Percentiles rank a stretch among this genome's conserved stretches.
phyloP scores from a whole-genome alignment of 768 basidiomycete genomes.

The Leccinum sublutescens region DNA sequence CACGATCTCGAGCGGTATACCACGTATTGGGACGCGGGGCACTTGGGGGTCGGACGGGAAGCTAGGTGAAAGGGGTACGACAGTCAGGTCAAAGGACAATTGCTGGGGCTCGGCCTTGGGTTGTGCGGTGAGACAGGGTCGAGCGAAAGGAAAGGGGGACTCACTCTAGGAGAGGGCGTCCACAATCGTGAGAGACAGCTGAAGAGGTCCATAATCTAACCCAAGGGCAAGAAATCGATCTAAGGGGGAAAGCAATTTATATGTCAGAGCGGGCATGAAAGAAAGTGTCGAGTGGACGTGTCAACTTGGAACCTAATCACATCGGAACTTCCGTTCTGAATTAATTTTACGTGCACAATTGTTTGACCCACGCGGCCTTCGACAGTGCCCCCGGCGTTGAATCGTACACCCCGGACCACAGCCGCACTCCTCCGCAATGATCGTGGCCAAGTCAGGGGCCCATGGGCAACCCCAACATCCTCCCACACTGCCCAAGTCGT shows the following conservation, averaged over 20 bases:
- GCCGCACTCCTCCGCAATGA: slow-evolving; percentile 19
- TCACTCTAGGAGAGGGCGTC: slow-evolving; percentile 27
- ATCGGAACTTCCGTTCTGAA: not conserved
- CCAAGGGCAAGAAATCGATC: slow-evolving; percentile 5
- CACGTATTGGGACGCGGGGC: slow-evolving; percentile 25
- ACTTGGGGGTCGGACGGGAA: slow-evolving; percentile 12
- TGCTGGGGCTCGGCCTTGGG: slow-evolving; percentile 35
- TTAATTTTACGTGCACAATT: not conserved
- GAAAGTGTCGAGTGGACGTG: not conserved
- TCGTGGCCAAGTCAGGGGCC: slow-evolving; percentile 18
- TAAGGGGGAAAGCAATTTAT: not conserved
- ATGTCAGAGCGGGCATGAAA: not conserved
- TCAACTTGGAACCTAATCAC: not conserved
- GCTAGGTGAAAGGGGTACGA: slow-evolving; percentile 26
- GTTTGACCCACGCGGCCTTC: not conserved
- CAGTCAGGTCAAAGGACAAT: slow-evolving; percentile 40
- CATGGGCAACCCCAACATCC: not conserved
- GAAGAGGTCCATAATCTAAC: slow-evolving; percentile 28
- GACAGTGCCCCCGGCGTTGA: not conserved
- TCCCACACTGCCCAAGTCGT: not conserved
- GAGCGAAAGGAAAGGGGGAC: not conserved
- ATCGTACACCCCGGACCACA: not conserved
- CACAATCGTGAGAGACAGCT: slow-evolving; percentile 18
- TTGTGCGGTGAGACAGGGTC: slow-evolving; percentile 8
- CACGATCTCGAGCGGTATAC: slow-evolving; percentile 63